Evolutionary conservation across 306 rosid genomes (phyloP).

Genomic region (Macrotyloma uniflorum): DNA sequence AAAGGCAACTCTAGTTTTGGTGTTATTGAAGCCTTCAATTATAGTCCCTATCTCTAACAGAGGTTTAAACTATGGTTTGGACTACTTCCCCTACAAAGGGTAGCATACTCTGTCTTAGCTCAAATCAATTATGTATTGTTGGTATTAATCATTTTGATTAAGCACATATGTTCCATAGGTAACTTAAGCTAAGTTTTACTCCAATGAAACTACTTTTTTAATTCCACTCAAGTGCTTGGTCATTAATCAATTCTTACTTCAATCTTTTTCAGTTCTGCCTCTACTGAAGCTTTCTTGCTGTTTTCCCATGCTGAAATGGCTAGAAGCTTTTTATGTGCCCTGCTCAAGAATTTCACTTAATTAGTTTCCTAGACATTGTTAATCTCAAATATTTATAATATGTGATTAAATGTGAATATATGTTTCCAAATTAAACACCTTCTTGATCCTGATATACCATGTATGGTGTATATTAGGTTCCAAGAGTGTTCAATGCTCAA

Average conservation of each 20-base stretch:
- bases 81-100: background rate
- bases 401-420: background rate
- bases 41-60: background rate
- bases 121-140: constrained; percentile 22
- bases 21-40: constrained; percentile 13
- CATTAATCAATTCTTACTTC: constrained; percentile 55
- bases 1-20: constrained; percentile 37
- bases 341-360: constrained; percentile 40
- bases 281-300: constrained; percentile 69
- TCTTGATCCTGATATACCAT: background rate
- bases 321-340: constrained; percentile 75
- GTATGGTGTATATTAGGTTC: background rate
- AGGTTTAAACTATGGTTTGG: background rate
- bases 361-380: constrained; percentile 5
- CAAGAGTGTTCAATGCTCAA: no score
- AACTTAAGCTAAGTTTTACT: constrained; percentile 6
- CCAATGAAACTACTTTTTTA: background rate
- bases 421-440: background rate
- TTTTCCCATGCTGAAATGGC: constrained; percentile 79
- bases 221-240: constrained; percentile 10
- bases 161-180: background rate
- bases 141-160: constrained; percentile 27
- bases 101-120: constrained; percentile 7
- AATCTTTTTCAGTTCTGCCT: constrained; percentile 61
- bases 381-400: constrained; percentile 2